phyloP scores from a whole-genome alignment of 495 filamentous ascomycete genomes.

The Hypoxylon lienhwacheense region DNA sequence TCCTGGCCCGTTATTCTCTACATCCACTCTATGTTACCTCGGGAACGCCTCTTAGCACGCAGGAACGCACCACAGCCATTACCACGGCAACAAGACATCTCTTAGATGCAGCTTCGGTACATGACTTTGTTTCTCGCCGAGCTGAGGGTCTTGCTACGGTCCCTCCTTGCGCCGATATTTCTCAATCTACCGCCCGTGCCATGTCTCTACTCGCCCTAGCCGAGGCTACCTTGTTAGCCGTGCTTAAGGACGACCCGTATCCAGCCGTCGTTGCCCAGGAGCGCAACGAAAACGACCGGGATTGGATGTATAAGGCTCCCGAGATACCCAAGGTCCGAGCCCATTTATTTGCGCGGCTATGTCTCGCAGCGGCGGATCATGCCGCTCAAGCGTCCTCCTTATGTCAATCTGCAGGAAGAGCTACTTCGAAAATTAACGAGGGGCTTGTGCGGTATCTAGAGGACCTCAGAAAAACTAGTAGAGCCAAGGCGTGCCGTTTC shows the following conservation, averaged over 20 bases:
- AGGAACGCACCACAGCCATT: constrained; percentile 68
- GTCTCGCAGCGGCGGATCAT: constrained; percentile 74
- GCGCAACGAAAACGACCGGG: constrained; percentile 75
- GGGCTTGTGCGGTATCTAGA: constrained; percentile 69
- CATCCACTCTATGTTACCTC: constrained; percentile 56
- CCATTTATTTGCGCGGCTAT: constrained; percentile 81
- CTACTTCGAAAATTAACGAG: constrained; percentile 57
- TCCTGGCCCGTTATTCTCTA: constrained; percentile 63
- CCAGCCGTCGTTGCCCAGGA: constrained; percentile 73
- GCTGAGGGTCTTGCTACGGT: constrained; percentile 37
- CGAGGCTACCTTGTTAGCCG: constrained; percentile 85
- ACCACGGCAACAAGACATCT: constrained; percentile 75
- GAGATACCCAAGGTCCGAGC: constrained; percentile 86
- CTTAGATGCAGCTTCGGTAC: constrained; percentile 76
- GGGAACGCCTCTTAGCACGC: constrained; percentile 60
- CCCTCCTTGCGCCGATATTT: constrained; percentile 61
- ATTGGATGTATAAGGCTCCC: constrained; percentile 90
- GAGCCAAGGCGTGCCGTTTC: constrained; percentile 84
- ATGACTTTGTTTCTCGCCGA: constrained; percentile 64
- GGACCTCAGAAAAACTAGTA: constrained; percentile 70
- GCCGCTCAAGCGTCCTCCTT: constrained; percentile 62
- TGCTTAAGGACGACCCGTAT: constrained; percentile 93
- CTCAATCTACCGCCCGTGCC: constrained; percentile 65
- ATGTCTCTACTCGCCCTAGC: constrained; percentile 74
- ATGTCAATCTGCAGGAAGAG: constrained; percentile 40